Base-by-base conservation (phyloP, 1,284 basidiomycete species). In the Sparassis latifolia region DNA sequence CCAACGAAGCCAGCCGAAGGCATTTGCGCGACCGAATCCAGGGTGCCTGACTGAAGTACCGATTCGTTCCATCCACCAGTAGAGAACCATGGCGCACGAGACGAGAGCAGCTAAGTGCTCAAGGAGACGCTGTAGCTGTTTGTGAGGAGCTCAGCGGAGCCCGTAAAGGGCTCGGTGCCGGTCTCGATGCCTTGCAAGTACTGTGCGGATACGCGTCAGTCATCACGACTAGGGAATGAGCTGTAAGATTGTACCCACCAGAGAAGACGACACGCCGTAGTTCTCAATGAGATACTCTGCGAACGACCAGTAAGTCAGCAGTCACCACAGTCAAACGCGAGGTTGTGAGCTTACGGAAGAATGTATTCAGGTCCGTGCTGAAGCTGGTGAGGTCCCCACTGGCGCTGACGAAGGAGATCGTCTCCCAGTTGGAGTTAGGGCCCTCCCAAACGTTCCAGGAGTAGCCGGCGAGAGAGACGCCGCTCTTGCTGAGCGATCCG, bases 101-200 rank as follows among this genome's bases (percentile, higher is more conserved):
- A 20, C 20, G 20, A 20, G 20, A 20, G 20, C 39, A 20, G 29
- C 48, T 45, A 52, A 33, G 52, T 45, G 44, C 47, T 47, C 20
- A 74, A 57, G 33, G 56, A 48, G 7, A 65, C 64, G 51, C 55
- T 63, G 59, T 56, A 66, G 55, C 52, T 58, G 47, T 55, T 33
- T 30, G 55, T 64, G 40, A 61, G 41, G 51, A 66, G 57, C 45
- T 50, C 57, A 32, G 65, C 65, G 41, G 52, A 57, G 75, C 84
- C 45, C 79, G 85, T 56, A 83, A 91, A 55, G 79, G 88, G 51
- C 74, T 90, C 65, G 82, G 91, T 33, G 78, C 80, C 43, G 78
- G 82, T 63, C 75, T 93, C 46, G 73, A 81, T 48, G 78, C 79
- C 39, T 69, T 93, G 48, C 73, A 89, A 56, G 75, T 72, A 59